These are phyloP conservation scores for Schizopora paradoxa DNA, from an alignment of 1,284 basidiomycete species.

Conservation along the genomic window DNA sequence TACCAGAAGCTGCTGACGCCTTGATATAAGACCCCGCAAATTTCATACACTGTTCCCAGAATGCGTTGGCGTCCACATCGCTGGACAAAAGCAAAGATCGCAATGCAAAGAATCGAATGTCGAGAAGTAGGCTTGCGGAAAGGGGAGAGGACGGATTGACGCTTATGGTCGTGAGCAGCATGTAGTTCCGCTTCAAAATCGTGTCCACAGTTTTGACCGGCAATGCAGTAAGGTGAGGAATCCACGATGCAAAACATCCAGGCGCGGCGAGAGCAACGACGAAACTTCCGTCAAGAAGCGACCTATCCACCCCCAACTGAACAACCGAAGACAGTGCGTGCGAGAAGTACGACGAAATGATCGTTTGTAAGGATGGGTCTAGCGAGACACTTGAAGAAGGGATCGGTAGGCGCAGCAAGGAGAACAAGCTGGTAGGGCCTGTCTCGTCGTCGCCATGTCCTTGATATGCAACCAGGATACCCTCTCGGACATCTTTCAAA, in stretches of 20 bases:
- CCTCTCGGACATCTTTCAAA: slow-evolving; percentile 41
- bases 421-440: slow-evolving; percentile 20
- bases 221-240: slow-evolving; percentile 36
- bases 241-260: slow-evolving; percentile 50
- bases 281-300: slow-evolving; percentile 28
- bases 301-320: slow-evolving; percentile 24
- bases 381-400: slow-evolving; percentile 26
- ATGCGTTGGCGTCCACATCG: slow-evolving; percentile 9
- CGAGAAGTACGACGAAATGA: slow-evolving; percentile 54
- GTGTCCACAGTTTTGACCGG: slow-evolving; percentile 51
- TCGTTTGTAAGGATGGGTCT: slow-evolving; percentile 41
- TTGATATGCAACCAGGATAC: slow-evolving; percentile 33
- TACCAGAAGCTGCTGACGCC: slow-evolving; percentile 7
- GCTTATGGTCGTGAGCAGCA: slow-evolving; percentile 40
- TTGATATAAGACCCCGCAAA: slow-evolving; percentile 17
- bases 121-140: slow-evolving; percentile 33
- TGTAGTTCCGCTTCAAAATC: slow-evolving; percentile 54
- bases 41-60: slow-evolving; percentile 19
- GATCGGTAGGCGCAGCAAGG: slow-evolving; percentile 43
- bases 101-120: slow-evolving; percentile 42
- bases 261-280: slow-evolving; percentile 31
- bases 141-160: slow-evolving; percentile 23
- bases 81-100: slow-evolving; percentile 5
- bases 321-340: slow-evolving; percentile 42
- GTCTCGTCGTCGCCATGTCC: not conserved